These are phyloP conservation scores for Wallacemonas rigidus DNA, from an alignment of 208 protist species.

Conservation along the genomic window DNA sequence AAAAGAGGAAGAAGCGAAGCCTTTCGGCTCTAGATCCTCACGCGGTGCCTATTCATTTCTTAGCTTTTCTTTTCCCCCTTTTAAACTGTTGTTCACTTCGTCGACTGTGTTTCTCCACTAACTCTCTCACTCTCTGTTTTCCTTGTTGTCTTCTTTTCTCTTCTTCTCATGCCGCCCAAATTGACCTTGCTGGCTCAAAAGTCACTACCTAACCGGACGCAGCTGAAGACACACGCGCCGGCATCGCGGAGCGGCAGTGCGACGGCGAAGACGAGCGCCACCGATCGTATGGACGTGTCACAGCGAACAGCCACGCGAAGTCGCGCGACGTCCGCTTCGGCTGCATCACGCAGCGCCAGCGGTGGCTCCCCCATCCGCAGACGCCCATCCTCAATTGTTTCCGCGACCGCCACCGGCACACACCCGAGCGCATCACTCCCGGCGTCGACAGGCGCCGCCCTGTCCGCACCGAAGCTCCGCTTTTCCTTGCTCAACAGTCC, in stretches of 20 bases:
- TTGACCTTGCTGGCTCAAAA: not conserved
- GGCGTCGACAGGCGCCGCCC: not conserved
- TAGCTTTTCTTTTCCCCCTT: not conserved
- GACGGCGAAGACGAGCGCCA: not conserved
- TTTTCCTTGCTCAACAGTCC: not conserved
- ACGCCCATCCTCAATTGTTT: not conserved
- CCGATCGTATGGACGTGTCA: not conserved
- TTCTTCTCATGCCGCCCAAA: not conserved
- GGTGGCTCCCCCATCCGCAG: not conserved
- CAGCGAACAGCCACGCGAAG: not conserved
- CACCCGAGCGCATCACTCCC: too few species aligned
- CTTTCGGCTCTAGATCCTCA: too few species aligned
- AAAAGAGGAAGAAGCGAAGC: too few species aligned
- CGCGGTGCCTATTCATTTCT: too few species aligned
- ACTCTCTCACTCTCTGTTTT: constrained; percentile 15
- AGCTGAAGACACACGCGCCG: not conserved
- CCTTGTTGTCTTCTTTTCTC: constrained; percentile 19
- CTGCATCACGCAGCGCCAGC: constrained; percentile 1
- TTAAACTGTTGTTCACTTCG: not conserved
- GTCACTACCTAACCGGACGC: constrained; percentile 1
- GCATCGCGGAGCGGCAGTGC: not conserved
- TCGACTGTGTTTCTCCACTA: not conserved
- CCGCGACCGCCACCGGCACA: not conserved
- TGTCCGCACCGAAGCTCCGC: constrained; percentile 2
- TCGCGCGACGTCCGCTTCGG: not conserved